These are phyloP conservation scores for Torulaspora franciscae DNA, from an alignment of 805 yeast genomes.

Conservation along the genomic window DNA sequence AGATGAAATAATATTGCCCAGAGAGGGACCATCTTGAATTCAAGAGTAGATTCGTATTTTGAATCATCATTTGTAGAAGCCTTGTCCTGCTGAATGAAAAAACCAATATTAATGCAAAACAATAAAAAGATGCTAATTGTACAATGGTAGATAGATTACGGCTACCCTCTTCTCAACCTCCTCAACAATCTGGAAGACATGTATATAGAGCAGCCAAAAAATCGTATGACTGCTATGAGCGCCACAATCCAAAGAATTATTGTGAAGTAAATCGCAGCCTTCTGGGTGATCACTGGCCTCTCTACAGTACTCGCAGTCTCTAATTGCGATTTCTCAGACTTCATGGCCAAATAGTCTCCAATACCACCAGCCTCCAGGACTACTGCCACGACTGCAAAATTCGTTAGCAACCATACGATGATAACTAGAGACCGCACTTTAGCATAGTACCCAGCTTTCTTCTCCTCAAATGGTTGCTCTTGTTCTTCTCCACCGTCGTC, in stretches of 20 bases:
- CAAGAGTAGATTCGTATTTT: too few relatives aligned
- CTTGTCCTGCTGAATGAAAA: background rate
- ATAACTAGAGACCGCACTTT: slow-evolving; percentile 86
- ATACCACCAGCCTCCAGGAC: slow-evolving; percentile 84
- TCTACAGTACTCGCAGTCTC: slow-evolving; percentile 11
- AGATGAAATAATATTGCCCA: too few relatives aligned
- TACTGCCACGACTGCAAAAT: slow-evolving; percentile 73
- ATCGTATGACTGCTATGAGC: slow-evolving; percentile 76
- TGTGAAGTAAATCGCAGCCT: slow-evolving; percentile 66
- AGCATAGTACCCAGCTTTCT: slow-evolving; percentile 80
- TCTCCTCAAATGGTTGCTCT: slow-evolving; percentile 43
- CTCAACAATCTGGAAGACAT: slow-evolving; percentile 39
- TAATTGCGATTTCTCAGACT: slow-evolving; percentile 15
- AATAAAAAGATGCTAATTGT: background rate
- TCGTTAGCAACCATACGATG: slow-evolving; percentile 81
- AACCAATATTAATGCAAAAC: background rate
- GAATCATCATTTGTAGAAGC: too few relatives aligned
- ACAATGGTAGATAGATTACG: background rate
- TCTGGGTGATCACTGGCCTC: slow-evolving; percentile 31
- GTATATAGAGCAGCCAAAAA: slow-evolving; percentile 66
- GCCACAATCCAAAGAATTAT: slow-evolving; percentile 93
- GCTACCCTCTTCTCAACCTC: slow-evolving; percentile 16
- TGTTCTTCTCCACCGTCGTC: slow-evolving; percentile 36
- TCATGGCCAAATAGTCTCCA: slow-evolving; percentile 38
- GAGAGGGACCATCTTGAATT: too few relatives aligned